These are phyloP conservation scores for Acephala macrosclerotiorum DNA, from an alignment of 2,329 filamentous ascomycete species.

Conservation along the genomic window DNA sequence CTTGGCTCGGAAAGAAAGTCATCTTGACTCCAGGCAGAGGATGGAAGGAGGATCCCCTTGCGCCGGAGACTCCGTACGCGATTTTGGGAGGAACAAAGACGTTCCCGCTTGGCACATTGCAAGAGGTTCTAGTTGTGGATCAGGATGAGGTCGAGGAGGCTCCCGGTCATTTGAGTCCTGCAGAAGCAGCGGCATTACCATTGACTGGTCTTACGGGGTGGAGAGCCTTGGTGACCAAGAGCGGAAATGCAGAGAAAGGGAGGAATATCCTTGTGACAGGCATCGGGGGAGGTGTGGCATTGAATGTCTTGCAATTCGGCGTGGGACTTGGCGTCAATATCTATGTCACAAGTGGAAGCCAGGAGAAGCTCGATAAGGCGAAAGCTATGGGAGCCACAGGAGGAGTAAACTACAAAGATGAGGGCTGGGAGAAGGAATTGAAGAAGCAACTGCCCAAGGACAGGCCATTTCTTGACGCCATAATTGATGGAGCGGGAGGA, in stretches of 20 bases:
- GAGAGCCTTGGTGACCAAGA: slow-evolving; percentile 85
- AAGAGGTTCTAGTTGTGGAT: slow-evolving; percentile 75
- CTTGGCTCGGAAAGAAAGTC: slow-evolving; percentile 71
- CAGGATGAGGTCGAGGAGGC: slow-evolving; percentile 78
- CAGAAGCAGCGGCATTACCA: slow-evolving; percentile 84
- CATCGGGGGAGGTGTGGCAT: slow-evolving; percentile 90
- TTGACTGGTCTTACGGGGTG: slow-evolving; percentile 88
- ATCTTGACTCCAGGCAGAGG: slow-evolving; percentile 80
- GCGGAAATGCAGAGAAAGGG: slow-evolving; percentile 66
- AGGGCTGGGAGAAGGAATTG: slow-evolving; percentile 83
- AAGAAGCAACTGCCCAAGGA: slow-evolving; percentile 66
- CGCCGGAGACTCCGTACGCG: slow-evolving; percentile 75
- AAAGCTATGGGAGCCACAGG: slow-evolving; percentile 76
- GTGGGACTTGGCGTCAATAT: slow-evolving; percentile 65
- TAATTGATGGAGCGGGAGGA: slow-evolving; percentile 91
- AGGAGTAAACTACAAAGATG: slow-evolving; percentile 82
- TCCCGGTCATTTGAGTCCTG: slow-evolving; percentile 73
- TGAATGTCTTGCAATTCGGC: slow-evolving; percentile 82
- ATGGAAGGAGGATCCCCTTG: slow-evolving; percentile 75
- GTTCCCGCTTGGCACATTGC: slow-evolving; percentile 72
- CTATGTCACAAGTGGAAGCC: slow-evolving; percentile 58
- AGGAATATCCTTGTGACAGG: slow-evolving; percentile 86
- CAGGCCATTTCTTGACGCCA: slow-evolving; percentile 76
- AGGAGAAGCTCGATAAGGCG: slow-evolving; percentile 76
- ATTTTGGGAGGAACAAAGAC: slow-evolving; percentile 74